phyloP scores from a whole-genome alignment of 805 yeast species.

The Hanseniaspora taiwanica region DNA sequence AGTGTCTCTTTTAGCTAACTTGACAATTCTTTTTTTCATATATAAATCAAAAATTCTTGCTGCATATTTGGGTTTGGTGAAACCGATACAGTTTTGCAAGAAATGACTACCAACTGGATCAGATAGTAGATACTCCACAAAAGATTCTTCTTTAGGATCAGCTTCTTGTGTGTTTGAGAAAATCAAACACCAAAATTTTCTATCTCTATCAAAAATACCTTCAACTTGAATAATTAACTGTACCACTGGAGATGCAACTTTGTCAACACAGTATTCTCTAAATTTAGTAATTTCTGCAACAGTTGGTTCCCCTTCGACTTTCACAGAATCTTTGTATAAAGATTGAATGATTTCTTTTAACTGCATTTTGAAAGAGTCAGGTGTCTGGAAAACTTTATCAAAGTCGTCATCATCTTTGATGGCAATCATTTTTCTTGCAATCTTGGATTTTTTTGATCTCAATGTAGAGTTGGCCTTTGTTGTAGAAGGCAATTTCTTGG shows the following conservation, averaged over 20 bases:
- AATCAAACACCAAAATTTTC: slow-evolving; percentile 53
- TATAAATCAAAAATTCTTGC: slow-evolving; percentile 58
- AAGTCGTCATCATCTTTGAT: slow-evolving; percentile 68
- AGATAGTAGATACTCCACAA: slow-evolving; percentile 68
- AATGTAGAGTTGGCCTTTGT: slow-evolving; percentile 55
- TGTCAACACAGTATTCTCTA: slow-evolving; percentile 65
- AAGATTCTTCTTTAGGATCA: slow-evolving; percentile 57
- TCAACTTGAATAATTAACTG: slow-evolving; percentile 70
- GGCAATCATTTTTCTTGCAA: slow-evolving; percentile 88
- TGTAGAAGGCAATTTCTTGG: slow-evolving; percentile 65
- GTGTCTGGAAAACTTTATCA: slow-evolving; percentile 52
- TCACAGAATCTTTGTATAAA: slow-evolving; percentile 24
- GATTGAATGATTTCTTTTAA: slow-evolving; percentile 35
- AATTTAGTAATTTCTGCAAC: slow-evolving; percentile 32
- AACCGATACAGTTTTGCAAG: slow-evolving; percentile 55
- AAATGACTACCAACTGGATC: slow-evolving; percentile 93
- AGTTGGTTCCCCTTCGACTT: slow-evolving; percentile 18
- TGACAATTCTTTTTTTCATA: slow-evolving; percentile 61
- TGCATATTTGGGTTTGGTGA: slow-evolving; percentile 52
- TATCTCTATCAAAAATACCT: slow-evolving; percentile 63
- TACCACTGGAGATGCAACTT: slow-evolving; percentile 76
- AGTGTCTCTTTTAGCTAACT: slow-evolving; percentile 68
- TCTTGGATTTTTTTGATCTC: slow-evolving; percentile 72
- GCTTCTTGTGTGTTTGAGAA: slow-evolving; percentile 40
- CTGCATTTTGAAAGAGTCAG: slow-evolving; percentile 51